These are phyloP conservation scores for Stipa capillata DNA, from an alignment of 176 grass and related monocot genomes.

Conservation along the genomic window DNA sequence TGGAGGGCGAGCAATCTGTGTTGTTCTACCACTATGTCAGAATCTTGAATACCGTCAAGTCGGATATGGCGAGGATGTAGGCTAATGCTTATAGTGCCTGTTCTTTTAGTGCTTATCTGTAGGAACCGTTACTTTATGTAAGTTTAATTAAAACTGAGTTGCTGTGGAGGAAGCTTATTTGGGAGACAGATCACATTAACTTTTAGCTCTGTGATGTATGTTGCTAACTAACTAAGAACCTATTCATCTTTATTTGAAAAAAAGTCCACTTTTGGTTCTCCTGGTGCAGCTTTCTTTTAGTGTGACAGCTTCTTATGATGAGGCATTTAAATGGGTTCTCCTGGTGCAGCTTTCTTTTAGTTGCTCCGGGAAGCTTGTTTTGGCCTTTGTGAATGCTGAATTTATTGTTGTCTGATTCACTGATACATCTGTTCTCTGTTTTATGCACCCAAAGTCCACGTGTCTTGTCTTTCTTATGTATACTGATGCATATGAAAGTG, in stretches of 20 bases:
- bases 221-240: not conserved
- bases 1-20: slow-evolving; percentile 61
- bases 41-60: slow-evolving; percentile 48
- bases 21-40: slow-evolving; percentile 66
- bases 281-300: no score
- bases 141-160: not conserved
- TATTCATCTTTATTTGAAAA: not conserved
- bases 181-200: not conserved
- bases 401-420: no score
- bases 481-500: no score
- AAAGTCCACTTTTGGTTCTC: no score
- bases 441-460: no score
- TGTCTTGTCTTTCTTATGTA: no score
- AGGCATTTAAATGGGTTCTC: no score
- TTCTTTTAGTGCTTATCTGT: not conserved
- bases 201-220: not conserved
- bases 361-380: no score
- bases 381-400: no score
- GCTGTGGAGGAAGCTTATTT: not conserved
- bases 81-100: not conserved
- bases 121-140: not conserved
- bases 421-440: no score
- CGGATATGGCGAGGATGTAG: slow-evolving; percentile 32
- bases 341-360: no score
- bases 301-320: no score